Conservation (phyloP, 1,284 basidiomycete species). For the Leccinum subrobustum region DNA sequence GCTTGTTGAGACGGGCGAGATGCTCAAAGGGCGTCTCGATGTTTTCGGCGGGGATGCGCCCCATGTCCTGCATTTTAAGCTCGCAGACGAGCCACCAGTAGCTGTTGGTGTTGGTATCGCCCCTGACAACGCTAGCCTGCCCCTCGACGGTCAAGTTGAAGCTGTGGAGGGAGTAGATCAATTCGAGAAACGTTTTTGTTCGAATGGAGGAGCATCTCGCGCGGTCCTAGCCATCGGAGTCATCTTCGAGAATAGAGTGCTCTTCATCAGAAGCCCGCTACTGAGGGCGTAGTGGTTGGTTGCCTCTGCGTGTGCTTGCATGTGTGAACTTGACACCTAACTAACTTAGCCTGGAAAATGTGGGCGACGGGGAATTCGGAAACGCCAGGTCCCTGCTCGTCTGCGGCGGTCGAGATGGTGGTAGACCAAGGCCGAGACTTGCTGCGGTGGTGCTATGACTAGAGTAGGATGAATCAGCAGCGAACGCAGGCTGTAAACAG, state of each 20-base stretch:
- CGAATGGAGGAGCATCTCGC: constrained; percentile 73
- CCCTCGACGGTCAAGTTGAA: constrained; percentile 85
- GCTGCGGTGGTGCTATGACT: constrained; percentile 36
- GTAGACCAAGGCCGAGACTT: constrained; percentile 50
- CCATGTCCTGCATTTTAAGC: constrained; percentile 97
- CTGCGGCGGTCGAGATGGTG: constrained; percentile 50
- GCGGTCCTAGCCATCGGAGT: constrained; percentile 66
- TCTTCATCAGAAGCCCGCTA: constrained; percentile 61
- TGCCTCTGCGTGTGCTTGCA: constrained; percentile 58
- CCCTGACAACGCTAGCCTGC: too few species aligned
- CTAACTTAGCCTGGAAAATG: constrained; percentile 54
- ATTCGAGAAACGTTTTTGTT: constrained; percentile 83
- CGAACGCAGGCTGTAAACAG: constrained; percentile 60
- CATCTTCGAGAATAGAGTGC: constrained; percentile 76
- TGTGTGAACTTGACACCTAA: constrained; percentile 39
- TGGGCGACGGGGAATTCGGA: constrained; percentile 92
- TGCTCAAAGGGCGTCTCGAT: constrained; percentile 98
- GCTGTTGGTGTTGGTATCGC: constrained; percentile 69
- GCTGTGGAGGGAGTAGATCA: constrained; percentile 88
- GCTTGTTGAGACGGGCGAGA: constrained; percentile 94
- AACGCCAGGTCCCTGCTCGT: constrained; percentile 61
- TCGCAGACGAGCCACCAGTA: constrained; percentile 99
- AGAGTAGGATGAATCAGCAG: constrained; percentile 45
- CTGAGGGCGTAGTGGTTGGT: constrained; percentile 37
- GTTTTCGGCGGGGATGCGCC: constrained; percentile 99